These are phyloP conservation scores for Oidiodendron maius DNA, from an alignment of 495 filamentous ascomycete species.

Conservation along the genomic window DNA sequence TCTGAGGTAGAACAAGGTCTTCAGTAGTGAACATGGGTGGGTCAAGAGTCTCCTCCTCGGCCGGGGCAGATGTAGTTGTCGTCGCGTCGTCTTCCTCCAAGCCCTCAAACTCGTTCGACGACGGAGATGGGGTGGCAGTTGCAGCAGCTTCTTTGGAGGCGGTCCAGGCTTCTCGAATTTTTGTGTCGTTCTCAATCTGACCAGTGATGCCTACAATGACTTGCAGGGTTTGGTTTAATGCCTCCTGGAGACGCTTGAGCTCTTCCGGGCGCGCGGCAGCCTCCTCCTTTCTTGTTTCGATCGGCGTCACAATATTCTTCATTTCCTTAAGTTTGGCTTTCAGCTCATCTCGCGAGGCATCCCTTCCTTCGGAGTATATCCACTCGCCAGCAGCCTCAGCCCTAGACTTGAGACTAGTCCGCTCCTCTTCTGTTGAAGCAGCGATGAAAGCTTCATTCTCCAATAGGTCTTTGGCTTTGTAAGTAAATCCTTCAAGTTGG, in stretches of 20 bases:
- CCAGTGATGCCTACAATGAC: conserved; percentile 46
- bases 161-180: conserved; percentile 30
- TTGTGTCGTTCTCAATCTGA: conserved; percentile 33
- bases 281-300: conserved; percentile 64
- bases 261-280: conserved; percentile 57
- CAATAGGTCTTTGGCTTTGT: conserved; percentile 76
- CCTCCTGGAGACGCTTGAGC: conserved; percentile 55
- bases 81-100: conserved; percentile 53
- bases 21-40: conserved; percentile 52
- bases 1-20: conserved; percentile 54
- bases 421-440: conserved; percentile 58
- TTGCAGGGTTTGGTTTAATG: conserved; percentile 47
- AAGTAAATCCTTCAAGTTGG: conserved; percentile 88
- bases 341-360: conserved; percentile 65
- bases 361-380: conserved; percentile 81
- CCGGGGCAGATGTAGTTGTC: conserved; percentile 31
- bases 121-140: conserved; percentile 34
- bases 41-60: conserved; percentile 30
- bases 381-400: conserved; percentile 70
- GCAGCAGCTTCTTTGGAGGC: conserved; percentile 37
- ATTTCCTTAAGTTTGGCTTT: conserved; percentile 65
- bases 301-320: conserved; percentile 62
- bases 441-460: conserved; percentile 67
- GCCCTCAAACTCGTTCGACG: conserved; percentile 48
- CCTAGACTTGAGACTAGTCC: conserved; percentile 55